phyloP scores from a whole-genome alignment of 306 rosid genomes.

The Vicia sativa region DNA sequence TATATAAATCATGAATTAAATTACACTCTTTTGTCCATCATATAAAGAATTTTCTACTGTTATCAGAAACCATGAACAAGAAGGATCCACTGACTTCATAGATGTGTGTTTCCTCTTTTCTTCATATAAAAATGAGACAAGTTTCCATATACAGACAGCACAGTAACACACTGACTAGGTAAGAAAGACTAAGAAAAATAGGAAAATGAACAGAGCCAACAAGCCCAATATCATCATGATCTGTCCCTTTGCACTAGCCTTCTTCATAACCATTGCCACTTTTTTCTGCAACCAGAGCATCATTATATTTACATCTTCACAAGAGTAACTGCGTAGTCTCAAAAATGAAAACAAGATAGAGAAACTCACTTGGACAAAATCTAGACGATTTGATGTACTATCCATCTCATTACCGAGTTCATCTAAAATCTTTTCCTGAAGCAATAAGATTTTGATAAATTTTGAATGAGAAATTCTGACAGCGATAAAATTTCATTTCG shows the following conservation, averaged over 20 bases:
- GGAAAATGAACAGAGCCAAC: slow-evolving; percentile 75
- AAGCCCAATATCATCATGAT: slow-evolving; percentile 78
- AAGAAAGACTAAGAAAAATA: slow-evolving; percentile 84
- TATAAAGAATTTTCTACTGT: slow-evolving; percentile 30
- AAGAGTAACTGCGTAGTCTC: not conserved
- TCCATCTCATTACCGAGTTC: slow-evolving; percentile 92
- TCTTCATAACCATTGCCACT: slow-evolving; percentile 88
- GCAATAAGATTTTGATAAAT: slow-evolving; percentile 29
- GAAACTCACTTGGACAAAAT: slow-evolving; percentile 91
- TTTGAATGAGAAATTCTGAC: slow-evolving; percentile 12
- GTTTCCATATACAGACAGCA: slow-evolving; percentile 37
- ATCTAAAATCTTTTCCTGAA: slow-evolving; percentile 85
- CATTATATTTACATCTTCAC: slow-evolving; percentile 36
- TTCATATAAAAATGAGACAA: slow-evolving; percentile 20
- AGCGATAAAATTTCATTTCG: not conserved
- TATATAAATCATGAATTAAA: slow-evolving; percentile 29
- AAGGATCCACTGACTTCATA: slow-evolving; percentile 14
- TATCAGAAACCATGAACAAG: slow-evolving; percentile 28
- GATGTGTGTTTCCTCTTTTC: slow-evolving; percentile 21
- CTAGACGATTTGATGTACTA: slow-evolving; percentile 87
- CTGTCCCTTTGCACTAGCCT: slow-evolving; percentile 88
- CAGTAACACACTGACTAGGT: slow-evolving; percentile 54
- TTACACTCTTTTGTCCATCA: slow-evolving; percentile 30
- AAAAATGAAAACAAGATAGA: slow-evolving; percentile 25
- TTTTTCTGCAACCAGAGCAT: slow-evolving; percentile 70